Conservation (phyloP, 2,329 filamentous ascomycete genomes). For the Purpureocillium takamizusanense region DNA sequence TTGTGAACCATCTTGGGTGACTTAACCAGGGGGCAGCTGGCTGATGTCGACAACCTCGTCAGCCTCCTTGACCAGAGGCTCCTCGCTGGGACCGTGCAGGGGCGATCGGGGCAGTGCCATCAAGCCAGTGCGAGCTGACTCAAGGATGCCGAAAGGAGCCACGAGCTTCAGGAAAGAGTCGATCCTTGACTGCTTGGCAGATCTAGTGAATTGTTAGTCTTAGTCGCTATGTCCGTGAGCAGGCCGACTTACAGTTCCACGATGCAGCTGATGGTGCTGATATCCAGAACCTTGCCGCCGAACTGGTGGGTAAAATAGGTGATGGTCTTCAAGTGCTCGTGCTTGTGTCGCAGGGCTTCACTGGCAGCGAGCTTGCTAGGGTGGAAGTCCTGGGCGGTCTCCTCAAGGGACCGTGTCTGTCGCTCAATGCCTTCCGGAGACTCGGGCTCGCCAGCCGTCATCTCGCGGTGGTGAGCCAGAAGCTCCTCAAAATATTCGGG, state of each 20-base stretch:
- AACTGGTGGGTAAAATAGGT: constrained; percentile 97
- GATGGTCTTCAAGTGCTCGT: constrained; percentile 92
- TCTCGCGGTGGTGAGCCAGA: constrained; percentile 89
- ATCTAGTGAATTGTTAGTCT: constrained; percentile 39
- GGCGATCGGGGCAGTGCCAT: constrained; percentile 96
- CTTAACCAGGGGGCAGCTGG: constrained; percentile 81
- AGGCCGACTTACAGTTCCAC: constrained; percentile 72
- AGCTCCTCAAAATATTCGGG: constrained; percentile 98
- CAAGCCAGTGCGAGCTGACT: constrained; percentile 88
- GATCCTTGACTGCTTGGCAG: constrained; percentile 86
- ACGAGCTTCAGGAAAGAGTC: constrained; percentile 97
- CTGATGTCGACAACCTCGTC: constrained; percentile 93
- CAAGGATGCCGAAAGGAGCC: constrained; percentile 87
- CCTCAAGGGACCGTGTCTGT: constrained; percentile 32
- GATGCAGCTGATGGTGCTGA: constrained; percentile 97
- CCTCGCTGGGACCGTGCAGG: constrained; percentile 64
- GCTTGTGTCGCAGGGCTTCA: constrained; percentile 90
- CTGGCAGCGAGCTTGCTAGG: constrained; percentile 77
- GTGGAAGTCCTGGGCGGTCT: constrained; percentile 65
- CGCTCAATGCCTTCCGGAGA: constrained; percentile 23
- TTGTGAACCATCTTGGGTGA: background rate
- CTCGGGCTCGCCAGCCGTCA: constrained; percentile 41
- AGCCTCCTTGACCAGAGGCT: constrained; percentile 68
- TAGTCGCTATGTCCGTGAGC: background rate
- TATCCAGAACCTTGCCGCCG: constrained; percentile 93